phyloP scores from a whole-genome alignment of 2,329 filamentous ascomycete species.

The Aspergillus aculeatus region DNA sequence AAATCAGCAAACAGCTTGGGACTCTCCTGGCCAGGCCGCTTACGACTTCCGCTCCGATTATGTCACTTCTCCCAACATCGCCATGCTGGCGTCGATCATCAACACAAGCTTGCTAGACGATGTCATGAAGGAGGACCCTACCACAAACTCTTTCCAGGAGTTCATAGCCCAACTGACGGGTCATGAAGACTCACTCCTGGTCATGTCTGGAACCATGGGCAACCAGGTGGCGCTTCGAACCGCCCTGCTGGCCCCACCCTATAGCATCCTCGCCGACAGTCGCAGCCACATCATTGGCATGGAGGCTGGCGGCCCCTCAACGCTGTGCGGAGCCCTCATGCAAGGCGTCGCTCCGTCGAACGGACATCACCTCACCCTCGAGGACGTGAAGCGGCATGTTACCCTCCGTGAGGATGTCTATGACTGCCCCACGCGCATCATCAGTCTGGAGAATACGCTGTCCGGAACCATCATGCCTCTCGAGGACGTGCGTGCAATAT shows the following conservation, averaged over 20 bases:
- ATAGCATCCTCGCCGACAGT: slow-evolving; percentile 18
- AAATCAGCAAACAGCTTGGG: too few species aligned
- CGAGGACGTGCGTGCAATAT: slow-evolving; percentile 63
- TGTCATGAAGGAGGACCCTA: slow-evolving; percentile 19
- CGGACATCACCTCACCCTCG: slow-evolving; percentile 13
- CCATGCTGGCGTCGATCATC: slow-evolving; percentile 22
- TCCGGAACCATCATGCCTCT: slow-evolving; percentile 72
- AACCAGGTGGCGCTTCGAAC: slow-evolving; percentile 22
- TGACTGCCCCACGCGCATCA: slow-evolving; percentile 69
- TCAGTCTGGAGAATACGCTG: slow-evolving; percentile 77
- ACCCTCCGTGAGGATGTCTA: slow-evolving; percentile 62
- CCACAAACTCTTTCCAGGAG: slow-evolving; percentile 17
- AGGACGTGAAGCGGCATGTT: slow-evolving; percentile 8
- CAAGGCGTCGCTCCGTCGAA: slow-evolving; percentile 7
- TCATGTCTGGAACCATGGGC: slow-evolving; percentile 26
- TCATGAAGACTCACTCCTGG: slow-evolving; percentile 18
- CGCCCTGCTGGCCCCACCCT: slow-evolving; percentile 15
- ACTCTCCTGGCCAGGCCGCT: background rate
- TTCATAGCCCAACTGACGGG: slow-evolving; percentile 19
- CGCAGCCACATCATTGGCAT: slow-evolving; percentile 17
- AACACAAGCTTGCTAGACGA: slow-evolving; percentile 20
- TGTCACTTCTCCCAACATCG: slow-evolving; percentile 12
- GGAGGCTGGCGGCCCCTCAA: slow-evolving; percentile 18
- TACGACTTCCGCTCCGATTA: slow-evolving; percentile 2
- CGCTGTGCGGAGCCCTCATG: slow-evolving; percentile 13